Evolutionary conservation across 139 green algal genomes (phyloP).

Genomic region (Chlamydomonas schloesseri): DNA sequence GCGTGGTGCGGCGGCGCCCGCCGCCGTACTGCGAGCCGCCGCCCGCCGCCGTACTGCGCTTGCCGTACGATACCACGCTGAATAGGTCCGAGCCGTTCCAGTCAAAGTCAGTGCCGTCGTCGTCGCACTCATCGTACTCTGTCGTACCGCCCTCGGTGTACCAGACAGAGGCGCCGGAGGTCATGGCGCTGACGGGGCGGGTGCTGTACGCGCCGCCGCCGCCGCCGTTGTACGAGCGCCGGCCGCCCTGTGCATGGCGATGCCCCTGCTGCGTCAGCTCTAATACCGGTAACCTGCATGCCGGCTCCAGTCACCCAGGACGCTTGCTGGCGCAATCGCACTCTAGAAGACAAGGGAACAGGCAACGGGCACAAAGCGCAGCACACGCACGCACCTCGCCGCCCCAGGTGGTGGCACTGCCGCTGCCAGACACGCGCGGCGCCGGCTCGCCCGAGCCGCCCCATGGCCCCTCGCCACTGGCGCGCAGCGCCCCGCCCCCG

Average conservation of each 20-base stretch:
- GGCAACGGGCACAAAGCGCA: too few species aligned
- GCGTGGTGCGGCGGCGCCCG: neutral
- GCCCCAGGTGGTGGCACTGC: too few species aligned
- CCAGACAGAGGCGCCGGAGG: neutral
- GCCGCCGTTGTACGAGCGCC: neutral
- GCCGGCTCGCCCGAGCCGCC: too few species aligned
- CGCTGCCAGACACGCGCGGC: too few species aligned
- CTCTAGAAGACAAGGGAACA: too few species aligned
- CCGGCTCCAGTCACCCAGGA: too few species aligned
- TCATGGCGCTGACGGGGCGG: constrained; percentile 1
- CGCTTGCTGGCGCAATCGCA: too few species aligned
- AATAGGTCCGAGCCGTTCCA: constrained; percentile 26
- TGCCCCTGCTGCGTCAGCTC: too few species aligned
- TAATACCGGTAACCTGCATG: too few species aligned
- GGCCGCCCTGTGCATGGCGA: neutral
- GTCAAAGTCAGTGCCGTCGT: neutral
- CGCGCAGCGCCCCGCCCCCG: neutral
- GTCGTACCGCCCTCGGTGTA: too few species aligned
- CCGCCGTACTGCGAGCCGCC: neutral
- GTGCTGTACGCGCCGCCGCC: neutral
- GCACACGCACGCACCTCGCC: too few species aligned
- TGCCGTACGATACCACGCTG: constrained; percentile 17
- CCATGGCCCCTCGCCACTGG: too few species aligned
- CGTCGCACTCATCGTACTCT: neutral
- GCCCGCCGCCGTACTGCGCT: neutral